Percentiles rank a stretch among this genome's conserved stretches.
Evolutionary conservation across 768 basidiomycete species (phyloP).

Genomic region (Ramaria rubella): DNA sequence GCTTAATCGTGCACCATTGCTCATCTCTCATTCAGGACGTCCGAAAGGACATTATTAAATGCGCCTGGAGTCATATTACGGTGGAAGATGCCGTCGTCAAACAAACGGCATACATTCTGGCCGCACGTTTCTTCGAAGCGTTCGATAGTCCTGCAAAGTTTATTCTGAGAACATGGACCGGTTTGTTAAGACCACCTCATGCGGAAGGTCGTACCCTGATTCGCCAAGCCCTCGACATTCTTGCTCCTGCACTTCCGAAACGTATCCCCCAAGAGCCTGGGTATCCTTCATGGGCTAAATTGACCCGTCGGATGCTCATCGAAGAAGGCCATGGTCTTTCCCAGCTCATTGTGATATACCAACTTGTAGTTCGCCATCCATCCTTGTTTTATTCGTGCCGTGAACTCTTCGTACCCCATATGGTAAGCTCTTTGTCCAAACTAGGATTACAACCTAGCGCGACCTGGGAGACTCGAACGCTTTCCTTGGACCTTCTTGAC

Average conservation of each 20-base stretch:
- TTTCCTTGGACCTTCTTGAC: conserved; percentile 88
- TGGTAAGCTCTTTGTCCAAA: conserved; percentile 84
- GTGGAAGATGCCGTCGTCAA: conserved; percentile 84
- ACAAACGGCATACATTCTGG: conserved; percentile 84
- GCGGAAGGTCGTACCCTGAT: conserved; percentile 72
- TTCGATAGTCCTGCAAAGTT: conserved; percentile 90
- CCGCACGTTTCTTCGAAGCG: conserved; percentile 85
- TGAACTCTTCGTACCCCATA: conserved; percentile 86
- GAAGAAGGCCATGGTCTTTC: conserved; percentile 75
- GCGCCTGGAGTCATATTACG: conserved; percentile 83
- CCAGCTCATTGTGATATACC: conserved; percentile 77
- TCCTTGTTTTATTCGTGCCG: conserved; percentile 91
- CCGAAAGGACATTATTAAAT: conserved; percentile 89
- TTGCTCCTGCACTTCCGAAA: conserved; percentile 75
- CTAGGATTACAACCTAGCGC: conserved; percentile 73
- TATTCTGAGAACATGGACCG: conserved; percentile 84
- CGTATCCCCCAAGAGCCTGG: conserved; percentile 50
- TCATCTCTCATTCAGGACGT: conserved; percentile 70
- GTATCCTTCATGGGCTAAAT: conserved; percentile 77
- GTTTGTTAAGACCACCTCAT: conserved; percentile 73
- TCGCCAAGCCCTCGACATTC: conserved; percentile 78
- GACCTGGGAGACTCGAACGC: conserved; percentile 69
- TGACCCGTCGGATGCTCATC: conserved; percentile 74
- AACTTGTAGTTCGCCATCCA: conserved; percentile 86
- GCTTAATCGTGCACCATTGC: conserved; percentile 80